A percentile compares a stretch with the other conserved stretches of the same genome.
Evolutionary conservation across 2,329 filamentous ascomycete genomes (phyloP).

Genomic region (Apiospora saccharicola): DNA sequence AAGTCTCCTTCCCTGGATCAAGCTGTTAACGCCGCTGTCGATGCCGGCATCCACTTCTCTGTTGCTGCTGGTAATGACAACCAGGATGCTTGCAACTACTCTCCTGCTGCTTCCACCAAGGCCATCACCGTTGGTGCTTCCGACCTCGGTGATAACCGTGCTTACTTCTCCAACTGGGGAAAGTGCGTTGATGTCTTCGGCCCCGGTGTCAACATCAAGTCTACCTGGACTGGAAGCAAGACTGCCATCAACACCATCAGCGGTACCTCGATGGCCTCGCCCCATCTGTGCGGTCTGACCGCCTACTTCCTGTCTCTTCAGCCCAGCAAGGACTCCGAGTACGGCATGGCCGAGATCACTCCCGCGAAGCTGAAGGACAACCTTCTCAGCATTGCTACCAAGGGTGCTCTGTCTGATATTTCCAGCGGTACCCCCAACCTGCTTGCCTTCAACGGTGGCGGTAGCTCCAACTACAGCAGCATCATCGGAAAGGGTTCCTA

Average conservation of each 20-base stretch:
- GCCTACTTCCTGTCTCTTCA: constrained; percentile 98
- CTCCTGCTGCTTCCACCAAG: constrained; percentile 88
- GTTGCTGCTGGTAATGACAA: constrained; percentile 99
- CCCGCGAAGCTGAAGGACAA: constrained; percentile 93
- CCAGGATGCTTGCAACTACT: constrained; percentile 99
- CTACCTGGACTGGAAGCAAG: constrained; percentile 98
- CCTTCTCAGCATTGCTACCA: constrained; percentile 83
- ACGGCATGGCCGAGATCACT: constrained; percentile 86
- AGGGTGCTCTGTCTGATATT: constrained; percentile 79
- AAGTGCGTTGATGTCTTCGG: constrained; percentile 99
- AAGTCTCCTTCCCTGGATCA: constrained; percentile 92
- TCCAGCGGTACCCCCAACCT: constrained; percentile 89
- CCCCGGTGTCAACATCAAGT: constrained; percentile 94
- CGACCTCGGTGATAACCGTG: constrained; percentile 91
- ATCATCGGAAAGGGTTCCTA: constrained; percentile 81
- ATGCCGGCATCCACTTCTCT: constrained; percentile 93
- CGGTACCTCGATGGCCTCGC: constrained; percentile 98
- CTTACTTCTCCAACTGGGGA: constrained; percentile 99
- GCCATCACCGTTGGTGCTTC: constrained; percentile 97
- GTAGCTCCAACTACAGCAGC: constrained; percentile 86
- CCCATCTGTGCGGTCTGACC: constrained; percentile 93
- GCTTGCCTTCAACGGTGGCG: constrained; percentile 98
- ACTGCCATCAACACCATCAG: constrained; percentile 98
- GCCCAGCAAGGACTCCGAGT: constrained; percentile 88
- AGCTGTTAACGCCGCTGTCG: constrained; percentile 92